Evolutionary conservation across 202 grass and related monocot genomes (phyloP), one percentile per base, ranked within the genome.

Genomic region (Brachypodium distachyon): DNA sequence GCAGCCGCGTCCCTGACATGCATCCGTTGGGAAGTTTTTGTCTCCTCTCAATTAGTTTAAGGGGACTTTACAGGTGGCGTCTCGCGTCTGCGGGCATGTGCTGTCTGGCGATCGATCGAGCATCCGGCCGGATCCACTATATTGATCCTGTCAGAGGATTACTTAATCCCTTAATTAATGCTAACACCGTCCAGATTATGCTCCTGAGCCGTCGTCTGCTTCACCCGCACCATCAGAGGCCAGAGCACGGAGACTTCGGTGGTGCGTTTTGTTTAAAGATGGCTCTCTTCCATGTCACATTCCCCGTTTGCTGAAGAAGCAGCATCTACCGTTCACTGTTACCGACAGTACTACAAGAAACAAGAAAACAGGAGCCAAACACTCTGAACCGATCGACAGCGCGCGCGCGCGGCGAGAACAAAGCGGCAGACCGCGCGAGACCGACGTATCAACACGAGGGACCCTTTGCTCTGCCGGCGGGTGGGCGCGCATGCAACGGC

Each of bases 21-120:
- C n/a, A n/a, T n/a, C n/a, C n/a, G 17, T 5, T 18, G 42, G 17
- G 50, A 52, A 27, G 42, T 17, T 61, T n/a, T 22, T 37, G 33
- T 70, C 57, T 70, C 32, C 25, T 42, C 47, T 17, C 5, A 28
- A n/a, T 41, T 56, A 56, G 21, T 40, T 17, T 18, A 1, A 6
- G 6, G 4, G 21, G 26, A 54, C 49, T 84, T 62, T 77, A 84
- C 73, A 62, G 64, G 36, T 78, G 82, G 42, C n/a, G 46, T 47
- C 26, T 29, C 36, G 8, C 10, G 42, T 6, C 3, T 7, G 33
- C 9, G 3, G 32, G 32, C 26, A 38, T 31, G 40, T 84, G 43
- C 36, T 7, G 25, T 37, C 51, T 57, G 51, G 64, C 18, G 1
- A 67, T 46, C 21, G 18, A 42, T 62, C 21, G 28, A 21, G 17